Conservation (phyloP, 1,139 yeast genomes). For the Zygotorulaspora mrakii region DNA sequence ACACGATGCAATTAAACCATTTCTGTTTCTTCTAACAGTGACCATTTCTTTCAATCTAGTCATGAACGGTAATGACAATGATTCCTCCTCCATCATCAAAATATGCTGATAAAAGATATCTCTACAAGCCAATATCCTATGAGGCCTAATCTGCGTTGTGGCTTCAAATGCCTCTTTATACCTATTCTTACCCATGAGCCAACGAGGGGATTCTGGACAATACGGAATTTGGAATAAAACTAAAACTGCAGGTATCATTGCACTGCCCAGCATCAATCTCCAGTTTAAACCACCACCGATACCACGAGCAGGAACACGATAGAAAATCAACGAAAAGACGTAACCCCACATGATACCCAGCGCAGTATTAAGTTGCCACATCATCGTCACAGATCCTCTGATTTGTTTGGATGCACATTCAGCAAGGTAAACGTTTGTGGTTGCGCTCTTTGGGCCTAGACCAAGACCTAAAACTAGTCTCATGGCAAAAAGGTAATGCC, state of each 20-base stretch:
- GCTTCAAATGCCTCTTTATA: conserved; percentile 56
- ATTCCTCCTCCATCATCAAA: conserved; percentile 61
- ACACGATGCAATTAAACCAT: conserved; percentile 78
- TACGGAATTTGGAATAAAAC: conserved; percentile 66
- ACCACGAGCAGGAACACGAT: conserved; percentile 43
- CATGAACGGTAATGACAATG: conserved; percentile 53
- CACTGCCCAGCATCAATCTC: conserved; percentile 80
- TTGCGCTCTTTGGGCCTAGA: conserved; percentile 75
- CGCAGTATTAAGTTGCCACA: conserved; percentile 89
- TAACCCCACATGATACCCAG: conserved; percentile 83
- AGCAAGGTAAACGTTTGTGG: conserved; percentile 78
- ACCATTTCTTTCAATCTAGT: conserved; percentile 53
- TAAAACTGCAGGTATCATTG: conserved; percentile 66
- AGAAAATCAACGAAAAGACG: conserved; percentile 62
- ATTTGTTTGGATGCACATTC: conserved; percentile 75
- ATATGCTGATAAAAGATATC: conserved; percentile 71
- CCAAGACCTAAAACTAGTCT: conserved; percentile 73
- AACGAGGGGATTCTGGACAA: conserved; percentile 77
- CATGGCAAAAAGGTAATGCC: conserved; percentile 76
- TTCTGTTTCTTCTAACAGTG: conserved; percentile 73
- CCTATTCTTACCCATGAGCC: conserved; percentile 67
- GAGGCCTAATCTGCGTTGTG: conserved; percentile 47
- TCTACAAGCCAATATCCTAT: conserved; percentile 63
- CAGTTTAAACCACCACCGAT: conserved; percentile 59
- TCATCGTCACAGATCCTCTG: conserved; percentile 79